Conservation (phyloP, 2,329 filamentous ascomycete species). For the Aspergillus fumigatiaffinis region DNA sequence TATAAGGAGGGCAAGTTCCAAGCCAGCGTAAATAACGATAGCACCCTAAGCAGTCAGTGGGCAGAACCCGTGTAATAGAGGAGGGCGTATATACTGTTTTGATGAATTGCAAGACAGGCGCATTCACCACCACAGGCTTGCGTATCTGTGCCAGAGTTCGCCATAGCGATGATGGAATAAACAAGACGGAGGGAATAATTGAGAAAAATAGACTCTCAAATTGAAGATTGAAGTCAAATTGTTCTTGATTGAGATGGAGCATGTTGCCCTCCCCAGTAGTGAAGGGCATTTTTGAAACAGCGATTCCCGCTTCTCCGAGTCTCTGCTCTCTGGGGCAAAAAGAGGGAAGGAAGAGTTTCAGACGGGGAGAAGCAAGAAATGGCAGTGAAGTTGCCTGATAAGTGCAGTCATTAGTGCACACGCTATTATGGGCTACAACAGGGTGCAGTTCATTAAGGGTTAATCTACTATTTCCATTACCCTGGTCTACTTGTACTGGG, state of each 20-base stretch:
- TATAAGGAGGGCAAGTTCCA: too few species aligned
- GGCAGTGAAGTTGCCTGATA: background rate
- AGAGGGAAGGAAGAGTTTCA: background rate
- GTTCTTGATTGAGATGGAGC: constrained; percentile 6
- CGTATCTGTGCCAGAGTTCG: constrained; percentile 22
- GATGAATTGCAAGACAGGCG: constrained; percentile 21
- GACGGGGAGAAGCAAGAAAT: background rate
- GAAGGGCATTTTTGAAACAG: too few species aligned
- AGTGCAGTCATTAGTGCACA: background rate
- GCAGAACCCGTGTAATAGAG: too few species aligned
- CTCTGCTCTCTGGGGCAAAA: background rate
- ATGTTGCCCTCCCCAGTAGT: background rate
- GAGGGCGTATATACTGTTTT: constrained; percentile 20
- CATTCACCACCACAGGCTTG: constrained; percentile 30
- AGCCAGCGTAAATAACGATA: too few species aligned
- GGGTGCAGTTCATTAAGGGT: too few species aligned
- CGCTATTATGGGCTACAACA: background rate
- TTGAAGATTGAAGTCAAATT: constrained; percentile 12
- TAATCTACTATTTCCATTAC: too few species aligned
- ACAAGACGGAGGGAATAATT: constrained; percentile 10
- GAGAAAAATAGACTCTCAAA: constrained; percentile 14
- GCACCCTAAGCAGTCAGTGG: too few species aligned
- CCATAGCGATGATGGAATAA: constrained; percentile 22
- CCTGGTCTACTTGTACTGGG: too few species aligned
- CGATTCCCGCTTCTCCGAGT: background rate